These are phyloP conservation scores for Suhomyces panamericanus DNA, from an alignment of 1,139 yeast genomes.

Conservation along the genomic window DNA sequence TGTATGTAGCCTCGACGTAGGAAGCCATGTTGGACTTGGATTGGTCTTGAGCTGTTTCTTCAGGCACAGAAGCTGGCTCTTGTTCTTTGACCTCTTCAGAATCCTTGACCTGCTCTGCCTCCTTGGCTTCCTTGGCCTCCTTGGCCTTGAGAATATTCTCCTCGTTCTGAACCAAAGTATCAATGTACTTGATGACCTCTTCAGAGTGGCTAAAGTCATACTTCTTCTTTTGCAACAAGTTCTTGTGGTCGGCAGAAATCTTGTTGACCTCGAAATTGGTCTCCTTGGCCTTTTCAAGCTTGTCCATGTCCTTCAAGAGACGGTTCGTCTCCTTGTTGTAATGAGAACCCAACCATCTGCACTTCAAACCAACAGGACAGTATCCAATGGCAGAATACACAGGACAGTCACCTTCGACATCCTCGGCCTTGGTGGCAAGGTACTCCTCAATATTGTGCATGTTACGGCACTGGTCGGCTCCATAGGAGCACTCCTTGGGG, in stretches of 20 bases:
- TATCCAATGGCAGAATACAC: constrained; percentile 78
- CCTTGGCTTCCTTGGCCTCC: constrained; percentile 20
- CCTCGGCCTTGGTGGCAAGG: constrained; percentile 64
- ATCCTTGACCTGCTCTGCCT: constrained; percentile 21
- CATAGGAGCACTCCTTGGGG: constrained; percentile 58
- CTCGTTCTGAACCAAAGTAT: constrained; percentile 43
- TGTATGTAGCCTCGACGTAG: constrained; percentile 76
- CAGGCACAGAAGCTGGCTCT: no score
- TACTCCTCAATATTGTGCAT: constrained; percentile 73
- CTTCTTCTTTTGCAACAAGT: constrained; percentile 60
- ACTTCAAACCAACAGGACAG: constrained; percentile 90
- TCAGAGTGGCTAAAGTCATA: constrained; percentile 59
- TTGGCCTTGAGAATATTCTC: constrained; percentile 37
- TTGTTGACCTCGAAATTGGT: constrained; percentile 65
- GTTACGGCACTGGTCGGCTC: constrained; percentile 69
- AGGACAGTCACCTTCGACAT: constrained; percentile 78
- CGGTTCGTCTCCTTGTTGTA: constrained; percentile 48
- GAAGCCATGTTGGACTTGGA: constrained; percentile 46
- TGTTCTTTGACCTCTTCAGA: constrained; percentile 17
- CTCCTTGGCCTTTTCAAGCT: constrained; percentile 35
- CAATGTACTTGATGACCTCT: constrained; percentile 55
- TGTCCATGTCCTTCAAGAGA: constrained; percentile 44
- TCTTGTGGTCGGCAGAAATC: constrained; percentile 53
- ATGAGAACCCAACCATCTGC: constrained; percentile 90
- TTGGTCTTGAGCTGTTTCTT: constrained; percentile 13